These are phyloP conservation scores for Coleophoma crateriformis DNA, from an alignment of 2,329 filamentous ascomycete genomes.

Conservation along the genomic window DNA sequence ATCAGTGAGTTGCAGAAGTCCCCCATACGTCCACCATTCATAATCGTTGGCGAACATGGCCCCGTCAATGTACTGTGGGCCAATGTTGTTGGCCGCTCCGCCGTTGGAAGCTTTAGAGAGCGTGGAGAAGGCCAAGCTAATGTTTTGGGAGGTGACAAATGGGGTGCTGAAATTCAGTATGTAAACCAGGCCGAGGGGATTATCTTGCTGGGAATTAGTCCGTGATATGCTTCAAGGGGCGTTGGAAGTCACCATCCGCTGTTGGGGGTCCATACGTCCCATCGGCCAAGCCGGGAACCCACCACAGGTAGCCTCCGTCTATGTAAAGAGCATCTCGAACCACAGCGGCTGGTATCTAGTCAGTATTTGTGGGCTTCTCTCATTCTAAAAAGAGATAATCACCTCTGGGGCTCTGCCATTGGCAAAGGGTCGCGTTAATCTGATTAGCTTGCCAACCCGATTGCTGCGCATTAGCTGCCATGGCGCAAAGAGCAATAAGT, in stretches of 20 bases:
- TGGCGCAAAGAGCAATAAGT: background rate
- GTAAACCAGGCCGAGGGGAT: slow-evolving; percentile 43
- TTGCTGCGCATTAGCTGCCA: background rate
- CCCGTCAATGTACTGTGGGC: slow-evolving; percentile 53
- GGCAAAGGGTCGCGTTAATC: slow-evolving; percentile 50
- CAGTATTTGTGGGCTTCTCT: slow-evolving; percentile 10
- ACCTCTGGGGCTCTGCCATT: slow-evolving; percentile 38
- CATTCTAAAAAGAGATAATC: slow-evolving; percentile 14
- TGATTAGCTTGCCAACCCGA: slow-evolving; percentile 25
- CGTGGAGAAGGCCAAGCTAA: slow-evolving; percentile 30
- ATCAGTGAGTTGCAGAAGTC: slow-evolving; percentile 33
- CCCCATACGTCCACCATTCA: slow-evolving; percentile 58
- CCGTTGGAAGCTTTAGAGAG: slow-evolving; percentile 39
- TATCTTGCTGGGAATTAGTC: slow-evolving; percentile 30
- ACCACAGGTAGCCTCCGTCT: slow-evolving; percentile 53
- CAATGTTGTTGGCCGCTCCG: slow-evolving; percentile 38
- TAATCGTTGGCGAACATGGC: slow-evolving; percentile 57
- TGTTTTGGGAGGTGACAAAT: slow-evolving; percentile 45
- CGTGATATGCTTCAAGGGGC: background rate
- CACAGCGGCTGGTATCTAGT: slow-evolving; percentile 38
- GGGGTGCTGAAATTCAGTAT: slow-evolving; percentile 49
- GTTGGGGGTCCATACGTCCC: slow-evolving; percentile 25
- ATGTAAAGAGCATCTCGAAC: slow-evolving; percentile 56
- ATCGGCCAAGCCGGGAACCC: slow-evolving; percentile 41
- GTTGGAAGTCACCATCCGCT: slow-evolving; percentile 31